Percentiles rank a stretch among this genome's conserved stretches.
Conservation (phyloP, 345 rosid species). For the Cardamine occulta region DNA sequence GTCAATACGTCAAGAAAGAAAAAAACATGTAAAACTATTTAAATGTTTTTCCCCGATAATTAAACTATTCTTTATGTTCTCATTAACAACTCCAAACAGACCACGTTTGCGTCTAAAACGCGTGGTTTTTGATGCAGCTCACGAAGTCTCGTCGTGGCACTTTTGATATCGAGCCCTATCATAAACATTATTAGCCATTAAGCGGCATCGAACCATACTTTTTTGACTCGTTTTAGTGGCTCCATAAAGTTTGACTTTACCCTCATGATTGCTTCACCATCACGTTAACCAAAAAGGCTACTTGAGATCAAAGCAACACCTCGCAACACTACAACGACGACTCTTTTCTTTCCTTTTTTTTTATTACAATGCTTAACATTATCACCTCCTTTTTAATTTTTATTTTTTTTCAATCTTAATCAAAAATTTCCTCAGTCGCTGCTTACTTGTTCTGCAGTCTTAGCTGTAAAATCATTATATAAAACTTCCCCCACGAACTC, state of each 20-base stretch:
- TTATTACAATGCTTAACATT: conserved; percentile 35
- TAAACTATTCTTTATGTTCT: not conserved
- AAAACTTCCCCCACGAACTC: conserved; percentile 43
- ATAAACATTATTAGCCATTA: conserved; percentile 17
- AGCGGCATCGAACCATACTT: conserved; percentile 24
- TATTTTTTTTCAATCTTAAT: not conserved
- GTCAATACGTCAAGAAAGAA: not conserved
- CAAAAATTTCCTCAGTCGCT: conserved; percentile 9
- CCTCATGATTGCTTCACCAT: conserved; percentile 37
- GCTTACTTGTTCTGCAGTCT: conserved; percentile 44
- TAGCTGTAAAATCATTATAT: conserved; percentile 41
- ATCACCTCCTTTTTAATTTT: conserved; percentile 1
- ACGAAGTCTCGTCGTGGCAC: conserved; percentile 35
- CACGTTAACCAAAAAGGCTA: conserved; percentile 46
- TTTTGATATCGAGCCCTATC: conserved; percentile 6
- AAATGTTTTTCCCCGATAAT: not conserved
- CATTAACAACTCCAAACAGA: not conserved
- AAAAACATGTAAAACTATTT: conserved; percentile 21
- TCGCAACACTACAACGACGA: conserved; percentile 44
- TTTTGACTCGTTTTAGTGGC: conserved; percentile 47
- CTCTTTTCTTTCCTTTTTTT: conserved; percentile 3
- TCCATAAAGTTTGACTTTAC: conserved; percentile 45
- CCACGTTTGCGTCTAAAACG: conserved; percentile 35
- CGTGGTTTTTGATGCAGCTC: conserved; percentile 39
- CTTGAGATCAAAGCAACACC: conserved; percentile 49